These are phyloP conservation scores for Colletotrichum tropicicola DNA, from an alignment of 2,329 filamentous ascomycete genomes.

Conservation along the genomic window DNA sequence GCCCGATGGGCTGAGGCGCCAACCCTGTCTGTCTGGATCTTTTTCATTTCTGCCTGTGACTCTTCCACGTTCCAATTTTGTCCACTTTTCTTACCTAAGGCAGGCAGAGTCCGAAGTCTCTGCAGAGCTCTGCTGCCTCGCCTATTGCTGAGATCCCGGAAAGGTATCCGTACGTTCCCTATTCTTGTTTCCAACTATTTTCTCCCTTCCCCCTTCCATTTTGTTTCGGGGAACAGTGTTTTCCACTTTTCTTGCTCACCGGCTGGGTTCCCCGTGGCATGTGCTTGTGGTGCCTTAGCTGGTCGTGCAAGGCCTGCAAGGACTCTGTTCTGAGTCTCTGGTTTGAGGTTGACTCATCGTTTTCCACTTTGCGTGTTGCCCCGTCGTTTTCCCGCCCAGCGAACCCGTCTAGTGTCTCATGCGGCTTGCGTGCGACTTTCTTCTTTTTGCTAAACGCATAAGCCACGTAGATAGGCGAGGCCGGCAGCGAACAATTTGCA, in stretches of 20 bases:
- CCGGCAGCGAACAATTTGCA: slow-evolving; percentile 6
- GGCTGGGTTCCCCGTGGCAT: slow-evolving; percentile 13
- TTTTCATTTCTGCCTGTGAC: neutral
- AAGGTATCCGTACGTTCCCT: no score
- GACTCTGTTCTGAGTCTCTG: neutral
- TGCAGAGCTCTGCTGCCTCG: no score
- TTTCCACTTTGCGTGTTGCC: neutral
- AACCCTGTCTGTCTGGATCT: neutral
- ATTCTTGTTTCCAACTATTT: neutral
- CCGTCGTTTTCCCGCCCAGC: neutral
- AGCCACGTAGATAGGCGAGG: neutral
- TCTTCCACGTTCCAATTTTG: neutral
- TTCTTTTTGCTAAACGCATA: neutral
- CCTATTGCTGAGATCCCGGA: neutral
- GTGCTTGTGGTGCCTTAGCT: neutral
- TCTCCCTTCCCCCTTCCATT: neutral
- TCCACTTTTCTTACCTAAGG: slow-evolving; percentile 4
- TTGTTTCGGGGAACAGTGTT: neutral
- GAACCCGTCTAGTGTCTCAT: slow-evolving; percentile 1
- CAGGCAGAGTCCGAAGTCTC: neutral
- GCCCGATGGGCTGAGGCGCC: neutral
- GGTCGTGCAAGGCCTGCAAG: neutral
- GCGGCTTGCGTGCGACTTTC: neutral
- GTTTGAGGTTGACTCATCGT: slow-evolving; percentile 28
- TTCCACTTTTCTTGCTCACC: neutral